Base-by-base conservation (phyloP, 139 green algal species). In the Micromonas pusilla region DNA sequence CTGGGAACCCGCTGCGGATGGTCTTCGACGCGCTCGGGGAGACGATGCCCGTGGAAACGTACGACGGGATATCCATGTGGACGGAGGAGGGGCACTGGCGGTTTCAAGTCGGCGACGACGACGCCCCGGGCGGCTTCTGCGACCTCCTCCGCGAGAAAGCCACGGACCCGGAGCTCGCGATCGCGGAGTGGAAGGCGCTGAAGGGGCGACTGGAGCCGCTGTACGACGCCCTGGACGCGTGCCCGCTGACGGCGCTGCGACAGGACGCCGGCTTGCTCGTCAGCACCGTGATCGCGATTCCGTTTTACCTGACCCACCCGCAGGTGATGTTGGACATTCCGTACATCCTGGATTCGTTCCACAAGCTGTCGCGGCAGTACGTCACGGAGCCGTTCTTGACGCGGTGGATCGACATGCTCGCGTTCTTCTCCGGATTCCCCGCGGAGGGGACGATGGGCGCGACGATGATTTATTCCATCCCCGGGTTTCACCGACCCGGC, bases 391-490 rank as follows among this genome's bases (percentile, higher is more conserved):
- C 80, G 21, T 91, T 89, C 83, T 79, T 93, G 53, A 62, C 81
- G 31, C 77, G 79, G 1, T 82, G 93, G 39, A 83, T 96, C 36
- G 88, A 96, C 80, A 85, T 96, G 62, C 89, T 95, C 81, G 93
- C 87, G 78, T 93, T 92, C 83, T 89, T 93, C 75, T 82, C 87
- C 92, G 77, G 77, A 28, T 79, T 60, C 52, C 63, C 65, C 23
- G 77, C 77, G 30, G 57, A 73, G 32, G 77, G 77, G 13, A 82
- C 77, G 20, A 77, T 82, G 45, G 77, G 66, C 32, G 78, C 78
- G 37, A 73, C 72, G 53, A 75, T 83, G 36, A 67, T 75, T 36
- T 83, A 78, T 45, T 72, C 32, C 45, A 66, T 83, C 38, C 36
- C 68, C 23, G 60, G 72, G 4, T 81, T 74, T 45, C 66, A 81